Evolutionary conservation across 768 basidiomycete species (phyloP), one percentile per base, ranked within the genome.

Genomic region (Boletus huronensis): DNA sequence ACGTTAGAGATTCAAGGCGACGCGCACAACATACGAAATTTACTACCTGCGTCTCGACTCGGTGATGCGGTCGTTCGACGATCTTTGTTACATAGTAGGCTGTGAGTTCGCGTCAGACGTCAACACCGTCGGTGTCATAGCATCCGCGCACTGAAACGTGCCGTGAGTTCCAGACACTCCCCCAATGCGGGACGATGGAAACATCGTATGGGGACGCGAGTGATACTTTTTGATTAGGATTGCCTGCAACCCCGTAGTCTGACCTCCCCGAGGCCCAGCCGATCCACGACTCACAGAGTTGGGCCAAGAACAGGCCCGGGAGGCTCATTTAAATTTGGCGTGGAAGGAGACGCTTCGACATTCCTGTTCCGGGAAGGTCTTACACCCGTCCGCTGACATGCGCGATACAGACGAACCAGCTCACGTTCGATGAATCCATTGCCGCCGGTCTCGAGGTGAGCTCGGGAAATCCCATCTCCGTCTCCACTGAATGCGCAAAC

Each of bases 191-290:
- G 81, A 80, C 1, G 85, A 90, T 58, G 84, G 75, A 6, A 78
- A 84, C 43, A 66, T 87, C 13, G 69, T 69, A 7, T 88, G 87
- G 87, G 87, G 84, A 25, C 23, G 23, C 84, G 59, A 60, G 83
- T 77, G 0, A 17, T 6, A 5, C 13, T 3, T 28, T 36, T 52
- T 49, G 19, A 11, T 43, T 16, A 16, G 40, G 21, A 40, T 13
- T 19, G 29, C 38, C 40, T 39, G 55, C 25, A 42, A 35, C 21
- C 39, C 16, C 6, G 23, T 16, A 5, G n/a, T 46, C 47, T 31
- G 19, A 23, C n/a, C 45, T 17, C 28, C n/a, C 43, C 52, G 21
- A 35, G 21, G 13, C 5, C 6, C 19, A 31, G 29, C 40, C 6
- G 21, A 29, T 61, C 80, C 85, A 6, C 71, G 78, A 32, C 75